These are phyloP conservation scores for Ustulina deusta DNA, from an alignment of 2,329 filamentous ascomycete species.

Conservation along the genomic window DNA sequence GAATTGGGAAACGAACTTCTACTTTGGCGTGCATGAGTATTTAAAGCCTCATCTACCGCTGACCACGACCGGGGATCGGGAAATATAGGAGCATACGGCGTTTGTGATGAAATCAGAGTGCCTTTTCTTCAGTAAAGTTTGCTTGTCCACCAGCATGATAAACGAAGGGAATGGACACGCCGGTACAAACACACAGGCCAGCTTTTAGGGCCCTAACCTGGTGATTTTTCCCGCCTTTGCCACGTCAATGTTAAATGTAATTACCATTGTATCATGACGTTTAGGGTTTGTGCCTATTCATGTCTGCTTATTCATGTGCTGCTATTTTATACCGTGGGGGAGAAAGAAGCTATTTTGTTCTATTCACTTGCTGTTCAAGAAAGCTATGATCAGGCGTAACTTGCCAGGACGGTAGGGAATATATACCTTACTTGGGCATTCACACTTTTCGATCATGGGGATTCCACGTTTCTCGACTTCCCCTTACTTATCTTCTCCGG, in stretches of 20 bases:
- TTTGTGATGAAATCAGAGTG: slow-evolving; percentile 27
- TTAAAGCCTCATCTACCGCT: slow-evolving; percentile 32
- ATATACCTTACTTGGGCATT: too few species aligned
- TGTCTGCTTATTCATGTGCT: not conserved
- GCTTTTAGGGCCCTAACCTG: not conserved
- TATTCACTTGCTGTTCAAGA: not conserved
- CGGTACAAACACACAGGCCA: slow-evolving; percentile 4
- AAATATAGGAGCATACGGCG: slow-evolving; percentile 31
- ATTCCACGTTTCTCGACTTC: too few species aligned
- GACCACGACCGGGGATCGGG: slow-evolving; percentile 23
- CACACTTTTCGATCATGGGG: too few species aligned
- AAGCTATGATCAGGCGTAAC: too few species aligned
- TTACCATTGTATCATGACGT: not conserved
- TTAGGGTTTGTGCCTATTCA: not conserved
- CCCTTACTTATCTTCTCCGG: too few species aligned
- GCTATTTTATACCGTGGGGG: too few species aligned
- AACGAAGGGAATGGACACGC: slow-evolving; percentile 9
- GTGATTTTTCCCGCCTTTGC: not conserved
- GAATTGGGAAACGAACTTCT: slow-evolving; percentile 3
- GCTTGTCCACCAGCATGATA: not conserved
- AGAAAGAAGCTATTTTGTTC: not conserved
- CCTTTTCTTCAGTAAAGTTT: not conserved
- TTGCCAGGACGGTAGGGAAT: too few species aligned
- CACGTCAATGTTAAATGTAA: slow-evolving; percentile 4
- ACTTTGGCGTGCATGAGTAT: slow-evolving; percentile 14